These are phyloP conservation scores for Lyophyllum atratum DNA, from an alignment of 768 basidiomycete genomes.

Conservation along the genomic window DNA sequence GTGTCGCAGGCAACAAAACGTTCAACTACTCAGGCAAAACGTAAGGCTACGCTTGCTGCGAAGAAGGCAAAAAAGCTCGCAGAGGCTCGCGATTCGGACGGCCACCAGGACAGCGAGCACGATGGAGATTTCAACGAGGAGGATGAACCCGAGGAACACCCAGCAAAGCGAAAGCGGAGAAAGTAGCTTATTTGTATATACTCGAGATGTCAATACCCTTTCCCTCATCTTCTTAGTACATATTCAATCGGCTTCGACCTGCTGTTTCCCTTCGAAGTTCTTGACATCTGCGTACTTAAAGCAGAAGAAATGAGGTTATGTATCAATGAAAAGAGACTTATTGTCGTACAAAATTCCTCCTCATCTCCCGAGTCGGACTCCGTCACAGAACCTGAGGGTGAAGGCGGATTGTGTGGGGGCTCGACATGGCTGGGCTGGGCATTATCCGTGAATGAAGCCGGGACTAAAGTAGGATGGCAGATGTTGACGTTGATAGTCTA, in stretches of 20 bases:
- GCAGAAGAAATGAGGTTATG: neutral
- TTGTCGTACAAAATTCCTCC: neutral
- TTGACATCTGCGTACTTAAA: neutral
- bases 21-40: neutral
- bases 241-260: neutral
- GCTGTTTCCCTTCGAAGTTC: neutral
- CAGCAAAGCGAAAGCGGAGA: neutral
- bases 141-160: neutral
- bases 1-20: neutral
- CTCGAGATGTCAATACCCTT: neutral
- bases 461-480: neutral
- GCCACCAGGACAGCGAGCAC: neutral
- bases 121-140: neutral
- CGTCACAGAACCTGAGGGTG: neutral
- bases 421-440: neutral
- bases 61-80: neutral
- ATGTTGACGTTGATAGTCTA: neutral
- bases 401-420: neutral
- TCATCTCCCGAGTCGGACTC: neutral
- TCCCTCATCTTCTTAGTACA: neutral
- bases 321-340: neutral
- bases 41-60: neutral
- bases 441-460: neutral
- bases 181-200: neutral
- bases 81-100: neutral